Evolutionary conservation across 179 eudicot genomes (phyloP), one percentile per base, ranked within the genome.

Genomic region (Patellifolia procumbens): DNA sequence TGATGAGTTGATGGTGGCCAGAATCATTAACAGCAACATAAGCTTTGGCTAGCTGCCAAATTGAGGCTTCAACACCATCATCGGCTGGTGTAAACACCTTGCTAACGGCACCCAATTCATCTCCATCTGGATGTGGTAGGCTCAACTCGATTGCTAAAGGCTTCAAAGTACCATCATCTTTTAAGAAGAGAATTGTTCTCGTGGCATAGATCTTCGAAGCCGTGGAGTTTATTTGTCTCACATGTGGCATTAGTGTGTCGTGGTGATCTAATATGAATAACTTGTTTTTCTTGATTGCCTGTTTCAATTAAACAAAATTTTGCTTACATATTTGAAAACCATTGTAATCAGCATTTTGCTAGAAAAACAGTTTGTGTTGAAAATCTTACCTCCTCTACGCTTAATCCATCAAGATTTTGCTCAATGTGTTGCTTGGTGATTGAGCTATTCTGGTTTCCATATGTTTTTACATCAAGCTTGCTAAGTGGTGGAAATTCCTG

Each of bases 21-120:
- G 93, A 83, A 78, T 92, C 97, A 87, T 80, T 88, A 13, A 91
- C 91, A 7, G 89, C 87, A 48, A 86, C 97, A 80, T 87, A 92
- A 53, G 97, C 91, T 74, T 92, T 92, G 7, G 97, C 96, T 64
- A 92, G 85, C 77, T 85, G 86, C 98, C 98, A 93, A 53, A 91
- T 42, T 3, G 94, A 82, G 45, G 84, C 91, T 68, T 90, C 80
- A 55, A 87, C 80, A 19, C 94, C 98, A 17, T 87, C 70, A 32
- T 83, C 55, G 2, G 91, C 88, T 1, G 98, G 97, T 24, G 89
- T 90, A 80, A 74, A 86, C 17, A 93, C 91, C 81, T 81, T 76
- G 81, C 91, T 88, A n/a, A 82, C 39, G 39, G 87, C 87, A 17
- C 94, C 94, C 22, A 24, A 72, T 29, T 81, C 12, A 66, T 91